Conservation (phyloP, 768 basidiomycete genomes). For the Coprinopsis sp. region DNA sequence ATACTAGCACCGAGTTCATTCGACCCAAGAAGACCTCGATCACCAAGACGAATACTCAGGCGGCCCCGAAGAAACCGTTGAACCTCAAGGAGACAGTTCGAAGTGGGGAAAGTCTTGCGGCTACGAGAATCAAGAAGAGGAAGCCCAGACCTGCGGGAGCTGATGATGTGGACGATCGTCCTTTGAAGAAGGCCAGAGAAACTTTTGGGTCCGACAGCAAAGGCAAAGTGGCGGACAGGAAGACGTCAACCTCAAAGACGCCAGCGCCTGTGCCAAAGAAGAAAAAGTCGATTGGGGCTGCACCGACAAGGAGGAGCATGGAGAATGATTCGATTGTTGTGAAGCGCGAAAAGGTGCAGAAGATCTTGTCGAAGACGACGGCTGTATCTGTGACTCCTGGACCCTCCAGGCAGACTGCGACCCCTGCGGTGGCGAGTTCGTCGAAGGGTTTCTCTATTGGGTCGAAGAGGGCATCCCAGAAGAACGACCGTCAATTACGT, state of each 20-base stretch:
- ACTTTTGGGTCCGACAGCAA: not conserved
- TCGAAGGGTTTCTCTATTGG: not conserved
- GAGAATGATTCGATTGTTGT: not conserved
- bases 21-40: not conserved
- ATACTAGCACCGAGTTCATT: not conserved
- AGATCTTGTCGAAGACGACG: not conserved
- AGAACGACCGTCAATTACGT: not conserved
- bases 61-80: not conserved
- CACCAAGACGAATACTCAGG: not conserved
- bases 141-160: not conserved
- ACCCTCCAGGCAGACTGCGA: not conserved
- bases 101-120: not conserved
- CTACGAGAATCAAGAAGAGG: not conserved
- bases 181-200: constrained; percentile 6
- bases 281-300: not conserved
- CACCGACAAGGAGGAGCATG: not conserved
- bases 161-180: not conserved
- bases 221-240: not conserved
- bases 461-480: not conserved
- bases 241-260: not conserved
- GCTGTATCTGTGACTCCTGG: too few species aligned
- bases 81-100: not conserved
- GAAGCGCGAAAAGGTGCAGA: not conserved
- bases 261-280: not conserved
- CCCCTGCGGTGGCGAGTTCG: not conserved